A percentile compares a stretch with the other conserved stretches of the same genome.
Conservation (phyloP, 371 early-diverging fungal genomes). For the Actinomortierella wolfii region DNA sequence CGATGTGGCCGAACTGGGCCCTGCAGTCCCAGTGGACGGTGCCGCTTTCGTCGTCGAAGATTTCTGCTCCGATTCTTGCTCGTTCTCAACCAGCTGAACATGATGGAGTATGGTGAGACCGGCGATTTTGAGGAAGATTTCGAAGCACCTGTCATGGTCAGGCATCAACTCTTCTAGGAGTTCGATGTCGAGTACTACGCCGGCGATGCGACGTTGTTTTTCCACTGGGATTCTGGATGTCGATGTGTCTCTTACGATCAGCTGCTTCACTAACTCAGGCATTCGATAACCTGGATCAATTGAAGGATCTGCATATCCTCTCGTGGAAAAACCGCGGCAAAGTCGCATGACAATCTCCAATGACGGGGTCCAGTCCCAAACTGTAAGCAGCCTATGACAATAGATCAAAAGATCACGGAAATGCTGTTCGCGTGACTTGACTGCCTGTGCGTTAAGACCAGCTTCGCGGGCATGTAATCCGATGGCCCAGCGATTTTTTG, state of each 20-base stretch:
- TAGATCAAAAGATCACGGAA: slow-evolving; percentile 14
- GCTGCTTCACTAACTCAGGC: slow-evolving; percentile 35
- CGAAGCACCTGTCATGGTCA: slow-evolving; percentile 24
- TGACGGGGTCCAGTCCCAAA: slow-evolving; percentile 26
- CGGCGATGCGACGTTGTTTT: too few species aligned
- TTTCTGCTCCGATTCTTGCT: too few species aligned
- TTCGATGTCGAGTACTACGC: too few species aligned
- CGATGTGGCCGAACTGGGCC: too few species aligned
- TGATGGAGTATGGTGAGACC: slow-evolving; percentile 15
- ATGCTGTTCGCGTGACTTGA: slow-evolving; percentile 6
- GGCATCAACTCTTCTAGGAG: slow-evolving; percentile 4
- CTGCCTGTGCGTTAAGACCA: neutral
- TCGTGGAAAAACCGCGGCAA: slow-evolving; percentile 10
- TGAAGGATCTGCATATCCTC: slow-evolving; percentile 24
- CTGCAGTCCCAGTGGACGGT: too few species aligned
- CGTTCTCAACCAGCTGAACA: slow-evolving; percentile 5
- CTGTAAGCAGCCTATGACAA: slow-evolving; percentile 14
- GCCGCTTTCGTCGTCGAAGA: too few species aligned
- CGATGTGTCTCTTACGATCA: slow-evolving; percentile 4
- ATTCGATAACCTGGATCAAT: slow-evolving; percentile 30
- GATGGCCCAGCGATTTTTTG: slow-evolving; percentile 14
- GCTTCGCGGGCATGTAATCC: neutral
- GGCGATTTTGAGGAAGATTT: slow-evolving; percentile 34
- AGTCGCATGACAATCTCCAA: slow-evolving; percentile 1
- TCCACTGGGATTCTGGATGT: too few species aligned